Evolutionary conservation across 768 basidiomycete genomes (phyloP).

Genomic region (Amanita polypyramis): DNA sequence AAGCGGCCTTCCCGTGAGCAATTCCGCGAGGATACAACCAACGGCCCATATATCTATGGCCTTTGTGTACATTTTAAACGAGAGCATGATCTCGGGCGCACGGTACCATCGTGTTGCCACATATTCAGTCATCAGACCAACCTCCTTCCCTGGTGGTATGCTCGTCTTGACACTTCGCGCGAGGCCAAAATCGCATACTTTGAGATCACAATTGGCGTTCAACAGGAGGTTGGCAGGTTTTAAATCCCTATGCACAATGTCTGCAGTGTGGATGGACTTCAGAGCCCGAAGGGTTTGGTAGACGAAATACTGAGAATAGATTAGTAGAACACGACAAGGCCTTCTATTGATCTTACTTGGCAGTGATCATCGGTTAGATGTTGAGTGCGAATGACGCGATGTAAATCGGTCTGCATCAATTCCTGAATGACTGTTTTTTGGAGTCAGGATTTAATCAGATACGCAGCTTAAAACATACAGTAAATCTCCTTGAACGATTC

Average conservation of each 20-base stretch:
- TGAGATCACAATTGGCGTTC: constrained; percentile 95
- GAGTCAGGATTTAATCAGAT: not conserved
- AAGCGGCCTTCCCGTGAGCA: constrained; percentile 84
- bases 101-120: constrained; percentile 98
- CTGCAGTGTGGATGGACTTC: constrained; percentile 91
- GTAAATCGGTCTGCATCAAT: constrained; percentile 89
- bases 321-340: not conserved
- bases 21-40: constrained; percentile 83
- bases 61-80: constrained; percentile 90
- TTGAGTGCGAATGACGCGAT: constrained; percentile 94
- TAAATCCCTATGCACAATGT: constrained; percentile 91
- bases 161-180: constrained; percentile 34
- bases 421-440: constrained; percentile 30
- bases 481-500: constrained; percentile 80
- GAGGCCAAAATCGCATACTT: constrained; percentile 88
- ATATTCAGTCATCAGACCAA: constrained; percentile 81
- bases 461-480: constrained; percentile 18
- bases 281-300: constrained; percentile 93
- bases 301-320: constrained; percentile 78
- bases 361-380: constrained; percentile 90
- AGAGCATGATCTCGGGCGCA: constrained; percentile 97
- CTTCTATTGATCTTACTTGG: not conserved
- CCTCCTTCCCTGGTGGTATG: constrained; percentile 1
- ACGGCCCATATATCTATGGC: constrained; percentile 86
- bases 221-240: constrained; percentile 94